Base-by-base conservation (phyloP, 2,329 filamentous ascomycete genomes). In the Colletotrichum limetticola region DNA sequence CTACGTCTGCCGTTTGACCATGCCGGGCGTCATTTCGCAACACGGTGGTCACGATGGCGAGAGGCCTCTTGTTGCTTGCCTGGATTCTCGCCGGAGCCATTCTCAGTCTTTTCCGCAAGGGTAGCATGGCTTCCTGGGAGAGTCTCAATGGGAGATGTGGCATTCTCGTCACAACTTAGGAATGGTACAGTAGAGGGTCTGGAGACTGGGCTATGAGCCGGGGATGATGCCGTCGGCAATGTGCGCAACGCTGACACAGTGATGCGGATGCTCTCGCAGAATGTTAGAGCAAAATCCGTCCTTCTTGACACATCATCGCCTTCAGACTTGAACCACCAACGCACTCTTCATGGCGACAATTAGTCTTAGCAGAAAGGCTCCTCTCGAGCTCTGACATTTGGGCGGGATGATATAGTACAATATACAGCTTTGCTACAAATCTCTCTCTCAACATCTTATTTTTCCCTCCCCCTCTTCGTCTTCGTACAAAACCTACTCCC, bases 401-500 rank as follows among this genome's bases (percentile, higher is more conserved):
- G 46, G 55, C 42, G 26, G 42, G 46, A 35, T 35, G 46, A 72
- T 74, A 74, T 72, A 72, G 64, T 74, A 74, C 72, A 74, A 72
- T 72, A 69, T 64, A 74, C 66, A 72, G 28, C 70, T 72, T 72
- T 70, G 60, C 60, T 71, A 72, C 70, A 72, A 37, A 55, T 56
- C 42, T 35, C 53, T 24, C 37, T 52, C 49, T 60, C 26, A 19
- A 30, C 66, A 11, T 12, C 37, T 42, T 4, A 3, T 19, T 42
- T 42, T 42, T 4, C 37, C 58, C 49, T 19, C 37, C 58, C 49
- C 6, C 22, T 8, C n/a, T 16, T n/a, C 42, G 11, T 49, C 42
- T 49, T 49, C 42, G 42, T 49, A 49, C 16, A 49, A 42, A 42
- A 19, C 16, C 37, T 42, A 0, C 37, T 19, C 37, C 37, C 30